phyloP scores from a whole-genome alignment of 2,329 filamentous ascomycete genomes.

The Apiospora pterosperma region DNA sequence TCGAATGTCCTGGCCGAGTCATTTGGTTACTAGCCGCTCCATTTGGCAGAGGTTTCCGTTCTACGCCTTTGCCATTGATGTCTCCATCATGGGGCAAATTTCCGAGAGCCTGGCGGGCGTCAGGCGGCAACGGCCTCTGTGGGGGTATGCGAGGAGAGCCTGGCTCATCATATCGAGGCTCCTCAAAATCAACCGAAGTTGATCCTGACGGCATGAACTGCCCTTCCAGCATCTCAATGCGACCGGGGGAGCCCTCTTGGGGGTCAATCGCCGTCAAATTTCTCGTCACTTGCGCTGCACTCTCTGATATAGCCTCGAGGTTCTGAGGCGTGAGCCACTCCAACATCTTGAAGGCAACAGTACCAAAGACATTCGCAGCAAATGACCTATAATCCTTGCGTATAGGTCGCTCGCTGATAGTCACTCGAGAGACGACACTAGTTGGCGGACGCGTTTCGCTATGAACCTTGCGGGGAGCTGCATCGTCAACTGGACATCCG shows the following conservation, averaged over 20 bases:
- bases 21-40: neutral
- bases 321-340: constrained; percentile 65
- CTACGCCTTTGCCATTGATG: neutral
- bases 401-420: constrained; percentile 41
- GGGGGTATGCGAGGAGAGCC: neutral
- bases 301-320: constrained; percentile 45
- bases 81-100: neutral
- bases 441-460: neutral
- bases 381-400: constrained; percentile 59
- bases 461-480: neutral
- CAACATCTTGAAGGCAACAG: constrained; percentile 65
- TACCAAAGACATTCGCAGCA: constrained; percentile 61
- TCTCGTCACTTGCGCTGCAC: constrained; percentile 22
- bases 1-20: constrained; percentile 12
- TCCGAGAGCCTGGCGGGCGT: neutral
- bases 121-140: neutral
- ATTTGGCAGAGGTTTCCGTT: neutral
- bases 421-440: constrained; percentile 25
- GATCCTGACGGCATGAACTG: constrained; percentile 6
- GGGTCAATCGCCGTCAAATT: constrained; percentile 15
- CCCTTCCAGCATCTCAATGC: neutral
- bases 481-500: neutral
- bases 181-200: constrained; percentile 6
- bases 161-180: neutral
- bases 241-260: neutral